phyloP scores from a whole-genome alignment of 83 land plant genomes.

The Picea engelmannii region DNA sequence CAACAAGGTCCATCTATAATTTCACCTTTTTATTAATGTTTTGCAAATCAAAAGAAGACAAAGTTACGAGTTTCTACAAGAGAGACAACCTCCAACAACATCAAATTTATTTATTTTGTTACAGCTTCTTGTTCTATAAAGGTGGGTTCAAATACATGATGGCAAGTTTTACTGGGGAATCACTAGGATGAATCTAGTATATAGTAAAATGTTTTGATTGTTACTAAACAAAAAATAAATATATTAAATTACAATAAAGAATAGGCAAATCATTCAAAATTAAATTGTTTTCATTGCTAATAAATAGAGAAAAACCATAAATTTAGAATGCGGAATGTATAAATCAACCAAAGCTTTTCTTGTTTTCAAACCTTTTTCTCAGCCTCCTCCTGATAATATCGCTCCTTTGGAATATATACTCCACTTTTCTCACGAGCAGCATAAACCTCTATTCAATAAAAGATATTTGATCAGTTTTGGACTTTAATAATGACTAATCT shows the following conservation, averaged over 20 bases:
- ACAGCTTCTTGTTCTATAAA: background rate
- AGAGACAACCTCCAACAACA: background rate
- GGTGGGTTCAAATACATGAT: background rate
- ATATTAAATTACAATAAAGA: background rate
- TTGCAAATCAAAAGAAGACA: background rate
- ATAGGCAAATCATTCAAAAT: background rate
- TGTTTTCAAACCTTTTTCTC: constrained; percentile 77
- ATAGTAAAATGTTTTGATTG: background rate
- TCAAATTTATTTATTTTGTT: background rate
- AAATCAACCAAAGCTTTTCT: background rate
- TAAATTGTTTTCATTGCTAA: background rate
- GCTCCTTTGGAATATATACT: constrained; percentile 91
- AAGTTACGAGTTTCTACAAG: background rate
- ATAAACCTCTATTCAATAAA: constrained; percentile 64
- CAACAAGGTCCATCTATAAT: no score
- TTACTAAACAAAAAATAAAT: background rate
- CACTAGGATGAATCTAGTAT: background rate
- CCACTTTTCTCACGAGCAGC: constrained; percentile 97
- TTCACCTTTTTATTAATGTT: no score
- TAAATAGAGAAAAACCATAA: background rate
- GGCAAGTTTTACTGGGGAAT: background rate
- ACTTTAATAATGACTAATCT: background rate
- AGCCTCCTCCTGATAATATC: constrained; percentile 91
- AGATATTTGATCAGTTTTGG: background rate
- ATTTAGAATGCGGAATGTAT: background rate